A percentile compares a stretch with the other conserved stretches of the same genome.
These are phyloP conservation scores for Syncephalastrum monosporum DNA, from an alignment of 371 early-diverging fungal species.

Conservation along the genomic window DNA sequence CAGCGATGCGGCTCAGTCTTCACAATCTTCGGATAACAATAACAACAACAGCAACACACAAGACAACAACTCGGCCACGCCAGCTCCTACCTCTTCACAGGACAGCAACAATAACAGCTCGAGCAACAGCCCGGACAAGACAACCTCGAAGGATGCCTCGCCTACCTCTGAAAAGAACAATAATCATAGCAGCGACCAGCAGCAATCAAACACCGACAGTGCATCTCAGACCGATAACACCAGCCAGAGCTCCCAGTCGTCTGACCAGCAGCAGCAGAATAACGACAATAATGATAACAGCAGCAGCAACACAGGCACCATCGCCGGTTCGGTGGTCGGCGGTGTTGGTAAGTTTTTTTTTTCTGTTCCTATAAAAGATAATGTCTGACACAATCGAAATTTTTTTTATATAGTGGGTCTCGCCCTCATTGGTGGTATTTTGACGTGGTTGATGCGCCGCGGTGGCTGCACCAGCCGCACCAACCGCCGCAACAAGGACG, in stretches of 20 bases:
- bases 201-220: slow-evolving; percentile 6
- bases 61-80: slow-evolving; percentile 3
- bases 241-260: slow-evolving; percentile 2
- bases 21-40: too few species aligned
- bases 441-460: slow-evolving; percentile 31
- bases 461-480: slow-evolving; percentile 34
- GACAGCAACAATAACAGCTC: neutral
- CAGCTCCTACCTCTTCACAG: neutral
- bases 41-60: too few species aligned
- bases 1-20: too few species aligned
- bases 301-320: slow-evolving; percentile 24
- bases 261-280: neutral
- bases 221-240: neutral
- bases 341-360: slow-evolving; percentile 28
- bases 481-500: slow-evolving; percentile 14
- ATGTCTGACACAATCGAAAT: neutral
- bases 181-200: too few species aligned
- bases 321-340: slow-evolving; percentile 42
- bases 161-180: neutral
- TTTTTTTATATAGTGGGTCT: slow-evolving; percentile 20
- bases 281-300: slow-evolving; percentile 1
- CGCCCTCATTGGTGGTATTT: slow-evolving; percentile 34
- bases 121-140: neutral
- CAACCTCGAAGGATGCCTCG: neutral
- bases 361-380: neutral